Conservation (phyloP, 495 filamentous ascomycete genomes). For the Penicillium parvum region DNA sequence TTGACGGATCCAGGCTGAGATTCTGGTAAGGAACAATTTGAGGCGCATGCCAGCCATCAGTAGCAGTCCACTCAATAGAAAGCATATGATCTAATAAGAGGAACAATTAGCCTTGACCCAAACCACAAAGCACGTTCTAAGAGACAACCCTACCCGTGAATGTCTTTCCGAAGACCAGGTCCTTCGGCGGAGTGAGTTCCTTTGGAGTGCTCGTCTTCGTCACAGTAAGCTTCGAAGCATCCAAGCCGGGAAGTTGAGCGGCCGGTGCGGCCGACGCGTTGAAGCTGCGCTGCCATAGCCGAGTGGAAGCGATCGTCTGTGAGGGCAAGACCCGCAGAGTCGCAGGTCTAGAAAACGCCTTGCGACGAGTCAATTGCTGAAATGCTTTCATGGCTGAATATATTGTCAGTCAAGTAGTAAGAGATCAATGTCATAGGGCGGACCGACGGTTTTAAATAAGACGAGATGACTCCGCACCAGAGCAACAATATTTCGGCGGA, state of each 20-base stretch:
- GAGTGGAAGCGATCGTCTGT: slow-evolving; percentile 23
- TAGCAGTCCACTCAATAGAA: slow-evolving; percentile 85
- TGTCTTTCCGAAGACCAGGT: slow-evolving; percentile 79
- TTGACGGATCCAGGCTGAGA: slow-evolving; percentile 90
- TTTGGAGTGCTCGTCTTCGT: slow-evolving; percentile 74
- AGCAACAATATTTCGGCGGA: slow-evolving; percentile 24
- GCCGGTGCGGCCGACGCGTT: slow-evolving; percentile 55
- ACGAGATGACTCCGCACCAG: slow-evolving; percentile 23
- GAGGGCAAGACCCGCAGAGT: slow-evolving; percentile 24
- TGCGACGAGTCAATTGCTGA: slow-evolving; percentile 38
- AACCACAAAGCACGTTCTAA: background rate
- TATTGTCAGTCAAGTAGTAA: slow-evolving; percentile 4
- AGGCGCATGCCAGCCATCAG: slow-evolving; percentile 73
- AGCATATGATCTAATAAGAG: slow-evolving; percentile 85
- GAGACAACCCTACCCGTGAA: slow-evolving; percentile 66
- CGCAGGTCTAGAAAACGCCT: slow-evolving; percentile 26
- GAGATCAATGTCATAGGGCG: slow-evolving; percentile 5
- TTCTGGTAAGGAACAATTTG: slow-evolving; percentile 92
- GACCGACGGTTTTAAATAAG: slow-evolving; percentile 22
- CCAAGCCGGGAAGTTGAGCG: slow-evolving; percentile 57
- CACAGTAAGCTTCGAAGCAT: slow-evolving; percentile 69
- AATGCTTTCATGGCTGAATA: slow-evolving; percentile 35
- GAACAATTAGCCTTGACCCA: slow-evolving; percentile 15
- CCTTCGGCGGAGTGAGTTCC: slow-evolving; percentile 61
- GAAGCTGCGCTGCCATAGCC: slow-evolving; percentile 48